Base-by-base conservation (phyloP, 441 rosid species). In the Mallotus repandus region DNA sequence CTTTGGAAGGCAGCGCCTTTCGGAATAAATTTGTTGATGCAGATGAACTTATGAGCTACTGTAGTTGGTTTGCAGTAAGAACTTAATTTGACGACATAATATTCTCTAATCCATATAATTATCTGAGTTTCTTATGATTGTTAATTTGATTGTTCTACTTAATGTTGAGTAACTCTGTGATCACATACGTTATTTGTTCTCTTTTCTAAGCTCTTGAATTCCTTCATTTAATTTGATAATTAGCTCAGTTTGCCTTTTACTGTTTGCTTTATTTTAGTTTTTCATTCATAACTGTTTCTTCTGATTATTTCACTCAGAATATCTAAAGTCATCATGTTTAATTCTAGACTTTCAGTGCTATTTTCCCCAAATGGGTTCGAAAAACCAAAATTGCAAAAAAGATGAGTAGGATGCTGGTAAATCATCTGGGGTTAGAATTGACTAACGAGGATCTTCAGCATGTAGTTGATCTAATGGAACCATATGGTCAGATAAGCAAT, bases 381-480 rank as follows among this genome's bases (percentile, higher is more conserved):
- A 86, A 82, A 81, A 88, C 87, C 68, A 86, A 84, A 83, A 55
- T 85, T 77, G 87, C 64, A 60, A 93, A 83, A 88, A 79, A 71
- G 74, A 77, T 86, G 75, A 85, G 95, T 80, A 83, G 89, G 80
- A 82, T 84, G 95, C 91, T 95, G 77, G 97, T 93, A 86, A 86
- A 90, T 84, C 98, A 95, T 87, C 93, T 95, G 83, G 98, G 99
- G 74, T 86, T 93, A 73, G 86, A 85, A 74, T 61, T 93, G 85
- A 90, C 88, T 43, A 87, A 84, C 79, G 96, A 90, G 80, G 98
- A 95, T 85, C 79, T 95, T 76, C 89, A 86, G 84, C 89, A 78
- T 72, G 98, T 91, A 81, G 97, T 95, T 81, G 98, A 95, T 81
- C 83, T 93, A 57, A 95, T 95, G 98, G 99, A 95, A 85, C 98